phyloP scores from a whole-genome alignment of 1,284 basidiomycete species.

The Macrocystidia cucumis region DNA sequence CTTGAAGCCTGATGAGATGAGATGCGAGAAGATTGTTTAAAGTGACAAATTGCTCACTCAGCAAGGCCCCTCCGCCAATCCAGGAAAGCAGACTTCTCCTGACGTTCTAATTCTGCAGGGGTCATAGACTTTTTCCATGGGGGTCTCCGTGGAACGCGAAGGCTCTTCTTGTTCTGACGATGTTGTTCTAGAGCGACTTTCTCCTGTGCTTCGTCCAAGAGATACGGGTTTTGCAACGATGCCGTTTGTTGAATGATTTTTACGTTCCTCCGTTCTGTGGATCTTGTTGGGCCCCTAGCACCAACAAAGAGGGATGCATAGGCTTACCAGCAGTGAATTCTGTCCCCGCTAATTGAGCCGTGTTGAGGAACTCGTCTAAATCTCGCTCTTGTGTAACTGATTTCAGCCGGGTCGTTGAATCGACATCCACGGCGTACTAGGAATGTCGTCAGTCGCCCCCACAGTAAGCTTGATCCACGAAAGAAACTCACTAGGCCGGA shows the following conservation, averaged over 20 bases:
- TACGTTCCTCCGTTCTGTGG: constrained; percentile 82
- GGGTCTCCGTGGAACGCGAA: constrained; percentile 83
- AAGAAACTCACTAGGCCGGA: constrained; percentile 61
- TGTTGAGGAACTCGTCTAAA: constrained; percentile 94
- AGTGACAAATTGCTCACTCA: constrained; percentile 39
- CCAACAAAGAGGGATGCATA: not conserved
- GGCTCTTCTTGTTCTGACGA: constrained; percentile 58
- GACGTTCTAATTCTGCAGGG: constrained; percentile 70
- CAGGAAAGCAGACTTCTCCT: constrained; percentile 84
- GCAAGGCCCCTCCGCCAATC: constrained; percentile 91
- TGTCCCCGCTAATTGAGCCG: constrained; percentile 89
- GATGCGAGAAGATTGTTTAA: not conserved
- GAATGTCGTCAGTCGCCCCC: constrained; percentile 2
- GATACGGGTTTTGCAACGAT: constrained; percentile 76
- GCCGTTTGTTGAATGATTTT: constrained; percentile 76
- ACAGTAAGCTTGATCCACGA: constrained; percentile 1
- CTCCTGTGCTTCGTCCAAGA: constrained; percentile 84
- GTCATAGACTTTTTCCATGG: constrained; percentile 81
- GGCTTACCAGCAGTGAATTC: constrained; percentile 92
- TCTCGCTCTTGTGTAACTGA: constrained; percentile 97
- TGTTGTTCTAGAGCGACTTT: constrained; percentile 68
- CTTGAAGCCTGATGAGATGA: constrained; percentile 53
- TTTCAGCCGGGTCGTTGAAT: constrained; percentile 64
- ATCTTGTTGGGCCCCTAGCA: constrained; percentile 9
- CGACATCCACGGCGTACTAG: constrained; percentile 78